Percentiles rank a stretch among this genome's conserved stretches.
phyloP scores from a whole-genome alignment of 2,329 filamentous ascomycete species.

The Thielaviopsis punctulata region DNA sequence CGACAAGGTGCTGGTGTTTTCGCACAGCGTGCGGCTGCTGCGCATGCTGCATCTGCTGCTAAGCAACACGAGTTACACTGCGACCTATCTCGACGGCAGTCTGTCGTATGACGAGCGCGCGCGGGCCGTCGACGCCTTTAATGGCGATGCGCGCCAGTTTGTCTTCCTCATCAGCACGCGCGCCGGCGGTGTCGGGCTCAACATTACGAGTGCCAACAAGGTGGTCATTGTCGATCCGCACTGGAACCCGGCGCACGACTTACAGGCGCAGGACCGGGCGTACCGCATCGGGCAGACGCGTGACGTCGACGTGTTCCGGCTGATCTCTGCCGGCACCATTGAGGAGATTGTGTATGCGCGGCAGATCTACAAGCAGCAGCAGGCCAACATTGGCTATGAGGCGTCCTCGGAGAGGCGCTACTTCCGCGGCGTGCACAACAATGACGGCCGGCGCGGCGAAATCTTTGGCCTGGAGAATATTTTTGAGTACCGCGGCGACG shows the following conservation, averaged over 20 bases:
- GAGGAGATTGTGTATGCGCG: conserved; percentile 95
- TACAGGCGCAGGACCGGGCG: conserved; percentile 90
- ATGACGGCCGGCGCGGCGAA: conserved; percentile 69
- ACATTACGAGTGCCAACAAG: conserved; percentile 95
- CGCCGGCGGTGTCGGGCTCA: conserved; percentile 82
- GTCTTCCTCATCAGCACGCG: conserved; percentile 92
- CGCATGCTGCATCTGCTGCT: conserved; percentile 76
- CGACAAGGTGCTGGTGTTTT: conserved; percentile 92
- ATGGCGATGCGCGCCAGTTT: conserved; percentile 70
- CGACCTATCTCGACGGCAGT: conserved; percentile 77
- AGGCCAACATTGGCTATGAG: conserved; percentile 93
- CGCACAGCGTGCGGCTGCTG: conserved; percentile 72
- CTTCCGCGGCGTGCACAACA: conserved; percentile 84
- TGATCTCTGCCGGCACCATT: conserved; percentile 80
- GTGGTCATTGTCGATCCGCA: conserved; percentile 94
- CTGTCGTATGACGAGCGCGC: conserved; percentile 73
- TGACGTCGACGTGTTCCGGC: conserved; percentile 87
- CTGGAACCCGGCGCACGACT: conserved; percentile 90
- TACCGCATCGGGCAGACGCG: conserved; percentile 88
- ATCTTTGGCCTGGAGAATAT: conserved; percentile 84
- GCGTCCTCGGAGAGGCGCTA: conserved; percentile 85
- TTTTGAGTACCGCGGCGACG: conserved; percentile 64
- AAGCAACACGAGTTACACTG: conserved; percentile 72
- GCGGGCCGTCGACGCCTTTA: conserved; percentile 75
- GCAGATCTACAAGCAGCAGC: conserved; percentile 97